Conservation (phyloP, 805 yeast species). For the Saccharomycopsis fodiens region DNA sequence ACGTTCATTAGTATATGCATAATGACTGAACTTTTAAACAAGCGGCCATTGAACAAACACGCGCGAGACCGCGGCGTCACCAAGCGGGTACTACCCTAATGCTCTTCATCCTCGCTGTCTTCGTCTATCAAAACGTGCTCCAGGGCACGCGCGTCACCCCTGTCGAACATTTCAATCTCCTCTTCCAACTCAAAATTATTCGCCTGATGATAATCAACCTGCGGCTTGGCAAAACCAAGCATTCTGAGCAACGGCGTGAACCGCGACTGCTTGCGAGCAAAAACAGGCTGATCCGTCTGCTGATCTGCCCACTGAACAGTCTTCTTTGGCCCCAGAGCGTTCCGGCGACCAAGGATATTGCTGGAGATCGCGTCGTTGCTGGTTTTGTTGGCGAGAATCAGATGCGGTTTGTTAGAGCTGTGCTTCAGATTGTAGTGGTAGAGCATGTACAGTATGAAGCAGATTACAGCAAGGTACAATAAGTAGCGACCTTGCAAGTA, state of each 20-base stretch:
- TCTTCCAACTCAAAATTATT: slow-evolving; percentile 14
- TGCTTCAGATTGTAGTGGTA: slow-evolving; percentile 17
- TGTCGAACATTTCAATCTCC: slow-evolving; percentile 14
- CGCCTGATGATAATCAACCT: slow-evolving; percentile 16
- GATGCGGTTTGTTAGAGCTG: slow-evolving; percentile 10
- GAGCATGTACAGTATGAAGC: slow-evolving; percentile 14
- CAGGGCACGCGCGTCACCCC: neutral
- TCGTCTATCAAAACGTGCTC: neutral
- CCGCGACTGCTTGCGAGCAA: neutral
- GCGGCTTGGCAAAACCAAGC: slow-evolving; percentile 3
- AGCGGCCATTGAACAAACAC: too few relatives aligned
- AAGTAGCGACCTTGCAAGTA: slow-evolving; percentile 15
- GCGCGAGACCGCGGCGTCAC: too few relatives aligned
- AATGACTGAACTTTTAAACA: too few relatives aligned
- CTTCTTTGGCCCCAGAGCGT: slow-evolving; percentile 11
- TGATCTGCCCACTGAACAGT: slow-evolving; percentile 22
- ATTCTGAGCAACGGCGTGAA: slow-evolving; percentile 1
- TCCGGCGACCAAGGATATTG: slow-evolving; percentile 2
- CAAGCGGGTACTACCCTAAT: slow-evolving; percentile 2
- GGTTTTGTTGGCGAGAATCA: slow-evolving; percentile 15
- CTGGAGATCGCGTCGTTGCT: neutral
- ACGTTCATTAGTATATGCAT: too few relatives aligned
- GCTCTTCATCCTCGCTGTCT: slow-evolving; percentile 3
- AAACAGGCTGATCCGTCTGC: slow-evolving; percentile 1
- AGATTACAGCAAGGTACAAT: slow-evolving; percentile 11